Evolutionary conservation across 148 eudicot genomes (phyloP).

Genomic region (Agrostemma githago): DNA sequence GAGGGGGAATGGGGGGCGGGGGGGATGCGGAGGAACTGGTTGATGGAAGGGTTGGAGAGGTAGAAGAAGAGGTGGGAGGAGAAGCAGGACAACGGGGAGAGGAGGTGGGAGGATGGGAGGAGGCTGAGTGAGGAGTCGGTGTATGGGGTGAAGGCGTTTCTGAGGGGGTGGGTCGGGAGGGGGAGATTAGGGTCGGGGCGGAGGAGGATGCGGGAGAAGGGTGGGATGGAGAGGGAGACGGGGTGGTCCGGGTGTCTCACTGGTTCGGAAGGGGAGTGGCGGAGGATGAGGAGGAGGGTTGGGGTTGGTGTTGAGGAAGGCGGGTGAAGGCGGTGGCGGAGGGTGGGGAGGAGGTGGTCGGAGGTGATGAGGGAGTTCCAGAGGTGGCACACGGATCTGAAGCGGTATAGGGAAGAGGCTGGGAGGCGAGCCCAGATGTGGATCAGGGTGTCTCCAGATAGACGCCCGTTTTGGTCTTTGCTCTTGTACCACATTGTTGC

Average conservation of each 20-base stretch:
- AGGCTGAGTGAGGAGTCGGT: conserved; percentile 6
- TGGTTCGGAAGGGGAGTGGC: conserved; percentile 15
- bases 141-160: conserved; percentile 29
- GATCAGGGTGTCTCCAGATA: conserved; percentile 17
- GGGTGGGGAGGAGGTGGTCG: conserved; percentile 24
- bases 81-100: conserved; percentile 19
- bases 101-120: conserved; percentile 6
- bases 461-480: conserved; percentile 16
- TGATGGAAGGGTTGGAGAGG: conserved; percentile 29
- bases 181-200: conserved; percentile 11
- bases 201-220: conserved; percentile 2
- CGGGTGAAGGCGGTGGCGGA: conserved; percentile 14
- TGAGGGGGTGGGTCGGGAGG: conserved; percentile 14
- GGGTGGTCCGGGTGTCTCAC: conserved; percentile 30
- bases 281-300: conserved; percentile 23
- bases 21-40: conserved; percentile 18
- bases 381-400: conserved; percentile 26
- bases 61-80: conserved; percentile 13
- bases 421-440: conserved; percentile 32
- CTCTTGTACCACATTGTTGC: not conserved
- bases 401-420: conserved; percentile 20
- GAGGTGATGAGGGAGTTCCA: conserved; percentile 25
- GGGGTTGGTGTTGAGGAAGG: conserved; percentile 7
- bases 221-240: conserved; percentile 13
- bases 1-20: not conserved